These are phyloP conservation scores for Xylariomycetidae sp. DNA, from an alignment of 2,329 filamentous ascomycete genomes.

Conservation along the genomic window DNA sequence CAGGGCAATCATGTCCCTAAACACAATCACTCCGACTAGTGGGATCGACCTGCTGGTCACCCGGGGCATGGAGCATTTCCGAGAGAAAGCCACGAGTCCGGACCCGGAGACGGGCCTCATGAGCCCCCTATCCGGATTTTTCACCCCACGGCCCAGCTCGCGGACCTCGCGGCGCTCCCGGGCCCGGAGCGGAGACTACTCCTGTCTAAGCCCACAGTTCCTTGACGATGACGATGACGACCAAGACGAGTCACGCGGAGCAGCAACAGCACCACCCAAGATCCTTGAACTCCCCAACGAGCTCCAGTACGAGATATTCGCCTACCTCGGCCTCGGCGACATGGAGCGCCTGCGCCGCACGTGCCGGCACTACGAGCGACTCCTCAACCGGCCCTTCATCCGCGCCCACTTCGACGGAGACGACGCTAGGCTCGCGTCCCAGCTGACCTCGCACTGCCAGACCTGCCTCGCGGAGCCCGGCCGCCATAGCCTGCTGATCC, in stretches of 20 bases:
- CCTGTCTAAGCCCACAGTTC: conserved; percentile 2
- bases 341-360: conserved; percentile 38
- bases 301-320: conserved; percentile 37
- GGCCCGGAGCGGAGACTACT: conserved; percentile 7
- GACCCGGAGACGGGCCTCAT: not conserved
- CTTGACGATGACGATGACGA: not conserved
- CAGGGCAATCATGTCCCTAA: conserved; percentile 2
- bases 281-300: conserved; percentile 36
- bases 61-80: conserved; percentile 6
- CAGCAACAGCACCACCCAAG: no score
- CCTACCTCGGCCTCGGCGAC: conserved; percentile 37
- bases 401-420: conserved; percentile 31
- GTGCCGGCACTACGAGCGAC: conserved; percentile 31
- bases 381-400: conserved; percentile 31
- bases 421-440: conserved; percentile 18
- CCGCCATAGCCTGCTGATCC: conserved; percentile 29
- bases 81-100: conserved; percentile 6
- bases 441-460: conserved; percentile 36
- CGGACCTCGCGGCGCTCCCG: conserved; percentile 2
- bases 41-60: conserved; percentile 8
- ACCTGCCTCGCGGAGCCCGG: conserved; percentile 31
- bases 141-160: not conserved
- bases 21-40: conserved; percentile 8
- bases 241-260: no score
- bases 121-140: conserved; percentile 1